Conservation (phyloP, 1,139 yeast genomes). For the Taphrina deformans region DNA sequence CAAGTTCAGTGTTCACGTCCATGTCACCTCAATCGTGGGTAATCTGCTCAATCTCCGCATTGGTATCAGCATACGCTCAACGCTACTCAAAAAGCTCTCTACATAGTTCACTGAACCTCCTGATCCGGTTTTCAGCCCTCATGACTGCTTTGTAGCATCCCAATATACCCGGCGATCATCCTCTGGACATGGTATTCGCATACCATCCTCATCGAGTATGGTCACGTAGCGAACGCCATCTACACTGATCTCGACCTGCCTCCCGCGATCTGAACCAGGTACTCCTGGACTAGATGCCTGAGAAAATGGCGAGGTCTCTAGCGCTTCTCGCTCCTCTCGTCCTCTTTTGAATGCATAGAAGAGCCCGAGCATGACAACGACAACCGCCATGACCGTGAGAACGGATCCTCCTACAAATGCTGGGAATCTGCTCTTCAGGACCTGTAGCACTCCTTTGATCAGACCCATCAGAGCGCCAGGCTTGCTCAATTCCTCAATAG, state of each 20-base stretch:
- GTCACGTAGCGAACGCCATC: constrained; percentile 23
- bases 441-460: constrained; percentile 23
- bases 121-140: no score
- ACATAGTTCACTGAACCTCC: not conserved
- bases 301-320: not conserved
- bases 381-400: constrained; percentile 25
- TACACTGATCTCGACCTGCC: constrained; percentile 13
- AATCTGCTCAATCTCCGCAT: no score
- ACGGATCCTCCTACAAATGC: constrained; percentile 30
- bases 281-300: not conserved
- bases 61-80: no score
- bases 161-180: constrained; percentile 15
- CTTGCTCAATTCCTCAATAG: constrained; percentile 25
- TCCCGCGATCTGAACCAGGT: not conserved
- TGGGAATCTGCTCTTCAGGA: constrained; percentile 23
- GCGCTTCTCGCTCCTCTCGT: constrained; percentile 27
- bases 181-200: constrained; percentile 23
- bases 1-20: no score
- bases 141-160: not conserved
- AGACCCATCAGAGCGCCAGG: constrained; percentile 30
- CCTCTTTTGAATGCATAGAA: constrained; percentile 28
- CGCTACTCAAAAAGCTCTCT: not conserved
- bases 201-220: constrained; percentile 24
- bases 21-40: no score
- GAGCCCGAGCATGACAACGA: constrained; percentile 25